phyloP scores from a whole-genome alignment of 139 green algal species.

The Chlamydomonas sp. region DNA sequence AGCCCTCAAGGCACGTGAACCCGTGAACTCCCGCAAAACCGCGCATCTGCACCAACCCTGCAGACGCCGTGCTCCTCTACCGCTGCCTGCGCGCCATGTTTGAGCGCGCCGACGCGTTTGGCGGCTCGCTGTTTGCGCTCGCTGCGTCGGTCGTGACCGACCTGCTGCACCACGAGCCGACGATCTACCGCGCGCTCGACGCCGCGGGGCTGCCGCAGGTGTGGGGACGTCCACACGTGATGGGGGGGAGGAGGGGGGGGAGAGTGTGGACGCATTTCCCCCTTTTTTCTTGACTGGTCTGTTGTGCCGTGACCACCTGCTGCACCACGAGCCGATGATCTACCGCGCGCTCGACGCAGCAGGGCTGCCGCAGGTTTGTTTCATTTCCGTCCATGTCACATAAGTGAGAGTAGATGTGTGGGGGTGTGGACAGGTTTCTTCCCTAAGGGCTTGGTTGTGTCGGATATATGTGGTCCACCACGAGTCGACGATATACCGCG shows the following conservation, averaged over 20 bases:
- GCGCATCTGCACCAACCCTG: constrained; percentile 11
- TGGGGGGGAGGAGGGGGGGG: too few relatives aligned
- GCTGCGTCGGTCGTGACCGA: constrained; percentile 79
- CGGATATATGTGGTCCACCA: constrained; percentile 85
- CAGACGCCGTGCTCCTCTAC: constrained; percentile 40
- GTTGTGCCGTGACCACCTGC: too few relatives aligned
- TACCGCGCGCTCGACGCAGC: constrained; percentile 67
- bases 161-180: constrained; percentile 88
- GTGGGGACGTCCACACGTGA: too few relatives aligned
- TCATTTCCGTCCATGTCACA: too few relatives aligned
- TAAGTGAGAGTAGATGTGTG: too few relatives aligned
- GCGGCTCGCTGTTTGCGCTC: constrained; percentile 80
- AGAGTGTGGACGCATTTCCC: too few relatives aligned
- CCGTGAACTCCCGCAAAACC: too few relatives aligned
- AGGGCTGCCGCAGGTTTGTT: constrained; percentile 68
- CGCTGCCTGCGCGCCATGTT: constrained; percentile 62
- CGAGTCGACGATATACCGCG: constrained; percentile 77
- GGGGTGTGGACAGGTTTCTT: too few relatives aligned
- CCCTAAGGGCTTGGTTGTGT: constrained; percentile 73
- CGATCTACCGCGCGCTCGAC: constrained; percentile 68
- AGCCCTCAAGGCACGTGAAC: too few relatives aligned
- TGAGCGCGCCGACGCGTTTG: constrained; percentile 62
- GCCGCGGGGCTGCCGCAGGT: constrained; percentile 67
- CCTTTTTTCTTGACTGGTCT: too few relatives aligned
- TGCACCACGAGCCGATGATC: constrained; percentile 88